Conservation (phyloP, 129 eudicot genomes). For the Flaveria trinervia region DNA sequence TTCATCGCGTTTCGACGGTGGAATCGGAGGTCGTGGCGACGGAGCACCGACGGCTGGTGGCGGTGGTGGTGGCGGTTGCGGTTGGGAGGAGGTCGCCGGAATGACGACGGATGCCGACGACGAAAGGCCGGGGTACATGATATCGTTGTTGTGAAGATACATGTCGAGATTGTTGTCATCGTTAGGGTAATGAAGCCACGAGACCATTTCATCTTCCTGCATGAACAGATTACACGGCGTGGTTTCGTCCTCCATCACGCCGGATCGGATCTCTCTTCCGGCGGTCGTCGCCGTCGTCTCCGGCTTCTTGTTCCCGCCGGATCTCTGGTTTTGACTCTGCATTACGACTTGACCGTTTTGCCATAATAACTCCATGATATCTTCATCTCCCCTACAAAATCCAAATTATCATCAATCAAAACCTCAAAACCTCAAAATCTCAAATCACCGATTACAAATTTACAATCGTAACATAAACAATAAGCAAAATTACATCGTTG, state of each 20-base stretch:
- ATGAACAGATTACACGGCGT: slow-evolving; percentile 49
- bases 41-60: slow-evolving; percentile 19
- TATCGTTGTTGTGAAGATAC: slow-evolving; percentile 53
- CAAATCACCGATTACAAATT: not conserved
- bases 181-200: slow-evolving; percentile 70
- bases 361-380: slow-evolving; percentile 77
- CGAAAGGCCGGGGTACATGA: slow-evolving; percentile 37
- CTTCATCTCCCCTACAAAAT: slow-evolving; percentile 56
- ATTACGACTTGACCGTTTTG: slow-evolving; percentile 75
- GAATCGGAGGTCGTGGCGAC: slow-evolving; percentile 48
- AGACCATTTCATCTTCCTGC: slow-evolving; percentile 66
- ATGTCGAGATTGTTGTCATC: slow-evolving; percentile 64
- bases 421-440: not conserved
- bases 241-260: slow-evolving; percentile 29
- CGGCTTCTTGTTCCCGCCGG: slow-evolving; percentile 24
- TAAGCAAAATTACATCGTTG: slow-evolving; percentile 39
- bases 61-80: slow-evolving; percentile 23
- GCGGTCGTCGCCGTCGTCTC: slow-evolving; percentile 35
- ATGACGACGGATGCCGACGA: slow-evolving; percentile 25
- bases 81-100: slow-evolving; percentile 19
- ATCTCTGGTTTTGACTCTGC: slow-evolving; percentile 60
- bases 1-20: slow-evolving; percentile 36
- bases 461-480: not conserved
- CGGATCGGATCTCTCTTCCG: slow-evolving; percentile 45
- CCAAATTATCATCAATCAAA: not conserved